These are phyloP conservation scores for Colletotrichum euphorbiae DNA, from an alignment of 2,329 filamentous ascomycete species.

Conservation along the genomic window DNA sequence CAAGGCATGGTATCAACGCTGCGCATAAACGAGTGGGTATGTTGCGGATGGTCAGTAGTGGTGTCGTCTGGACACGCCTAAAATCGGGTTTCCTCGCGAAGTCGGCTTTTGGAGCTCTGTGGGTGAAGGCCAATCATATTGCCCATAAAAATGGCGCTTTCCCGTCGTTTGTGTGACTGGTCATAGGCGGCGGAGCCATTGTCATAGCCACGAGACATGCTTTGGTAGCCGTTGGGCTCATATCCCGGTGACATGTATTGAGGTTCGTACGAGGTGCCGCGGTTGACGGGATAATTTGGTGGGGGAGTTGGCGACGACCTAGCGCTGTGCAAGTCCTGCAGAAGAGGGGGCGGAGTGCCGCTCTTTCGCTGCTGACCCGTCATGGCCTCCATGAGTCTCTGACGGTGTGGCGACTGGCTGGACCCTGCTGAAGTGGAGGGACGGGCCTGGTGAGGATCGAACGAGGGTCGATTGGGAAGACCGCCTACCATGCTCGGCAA, in stretches of 20 bases:
- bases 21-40: conserved; percentile 49
- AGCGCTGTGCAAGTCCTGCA: conserved; percentile 46
- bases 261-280: conserved; percentile 57
- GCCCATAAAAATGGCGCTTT: conserved; percentile 71
- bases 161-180: conserved; percentile 63
- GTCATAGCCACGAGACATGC: conserved; percentile 48
- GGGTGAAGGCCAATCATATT: conserved; percentile 60
- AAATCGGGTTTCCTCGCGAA: conserved; percentile 66
- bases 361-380: conserved; percentile 49
- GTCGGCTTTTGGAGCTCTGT: conserved; percentile 64
- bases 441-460: conserved; percentile 50
- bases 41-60: conserved; percentile 39
- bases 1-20: conserved; percentile 40
- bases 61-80: conserved; percentile 44
- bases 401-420: conserved; percentile 64
- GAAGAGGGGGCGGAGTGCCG: conserved; percentile 62
- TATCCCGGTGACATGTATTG: conserved; percentile 50
- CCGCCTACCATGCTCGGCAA: conserved; percentile 40
- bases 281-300: conserved; percentile 44
- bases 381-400: conserved; percentile 58
- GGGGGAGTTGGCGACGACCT: conserved; percentile 60
- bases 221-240: conserved; percentile 42
- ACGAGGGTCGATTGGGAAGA: conserved; percentile 45
- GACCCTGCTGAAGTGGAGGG: conserved; percentile 62
- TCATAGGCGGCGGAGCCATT: conserved; percentile 49